Percentiles rank a stretch among this genome's conserved stretches.
Evolutionary conservation across 345 rosid species (phyloP).

Genomic region (Populus ilicifolia): DNA sequence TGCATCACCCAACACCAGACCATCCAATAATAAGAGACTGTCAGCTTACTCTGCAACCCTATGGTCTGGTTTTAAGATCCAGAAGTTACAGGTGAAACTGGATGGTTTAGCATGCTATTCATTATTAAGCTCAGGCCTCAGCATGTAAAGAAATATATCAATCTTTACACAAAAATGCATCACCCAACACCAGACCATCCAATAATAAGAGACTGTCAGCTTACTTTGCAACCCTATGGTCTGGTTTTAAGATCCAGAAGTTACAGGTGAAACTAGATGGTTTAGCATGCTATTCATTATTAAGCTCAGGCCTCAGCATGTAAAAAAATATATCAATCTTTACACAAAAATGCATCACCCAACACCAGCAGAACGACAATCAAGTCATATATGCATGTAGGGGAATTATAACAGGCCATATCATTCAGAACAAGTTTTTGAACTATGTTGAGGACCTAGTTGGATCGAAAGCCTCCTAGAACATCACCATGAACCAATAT

Average conservation of each 20-base stretch:
- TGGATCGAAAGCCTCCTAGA: conserved; percentile 25
- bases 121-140: not conserved
- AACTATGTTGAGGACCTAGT: conserved; percentile 29
- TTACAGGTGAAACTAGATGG: not conserved
- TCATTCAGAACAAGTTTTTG: conserved; percentile 28
- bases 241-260: not conserved
- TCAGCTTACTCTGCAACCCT: not conserved
- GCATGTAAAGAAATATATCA: not conserved
- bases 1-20: not conserved
- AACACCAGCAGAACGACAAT: not conserved
- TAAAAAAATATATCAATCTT: not conserved
- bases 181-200: not conserved
- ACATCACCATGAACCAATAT: conserved; percentile 21
- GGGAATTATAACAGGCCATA: not conserved
- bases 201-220: not conserved
- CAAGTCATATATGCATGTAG: not conserved
- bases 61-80: not conserved
- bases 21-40: not conserved
- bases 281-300: not conserved
- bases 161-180: not conserved
- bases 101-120: not conserved
- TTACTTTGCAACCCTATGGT: not conserved
- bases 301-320: not conserved
- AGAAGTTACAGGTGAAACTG: not conserved
- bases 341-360: not conserved